Evolutionary conservation across 2,329 filamentous ascomycete genomes (phyloP).

Genomic region (Metarhizium robertsii): DNA sequence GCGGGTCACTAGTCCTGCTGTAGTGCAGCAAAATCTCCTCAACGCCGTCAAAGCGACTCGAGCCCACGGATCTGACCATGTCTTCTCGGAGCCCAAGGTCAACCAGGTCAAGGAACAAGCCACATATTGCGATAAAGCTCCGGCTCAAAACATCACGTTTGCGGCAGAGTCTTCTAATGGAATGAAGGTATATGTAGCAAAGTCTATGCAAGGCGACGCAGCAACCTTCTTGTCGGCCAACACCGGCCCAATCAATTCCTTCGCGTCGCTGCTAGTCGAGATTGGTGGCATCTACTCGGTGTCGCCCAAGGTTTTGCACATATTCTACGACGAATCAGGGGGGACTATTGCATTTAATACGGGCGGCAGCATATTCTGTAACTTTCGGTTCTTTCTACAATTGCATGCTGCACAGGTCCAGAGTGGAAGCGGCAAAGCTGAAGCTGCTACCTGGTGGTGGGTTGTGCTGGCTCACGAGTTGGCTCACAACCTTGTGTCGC

Average conservation of each 20-base stretch:
- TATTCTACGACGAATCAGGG: conserved; percentile 75
- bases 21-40: conserved; percentile 61
- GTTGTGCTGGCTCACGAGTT: conserved; percentile 93
- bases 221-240: conserved; percentile 51
- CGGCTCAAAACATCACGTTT: conserved; percentile 63
- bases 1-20: conserved; percentile 49
- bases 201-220: conserved; percentile 36
- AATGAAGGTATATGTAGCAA: conserved; percentile 65
- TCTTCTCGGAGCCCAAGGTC: conserved; percentile 67
- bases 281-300: conserved; percentile 66
- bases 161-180: conserved; percentile 60
- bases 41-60: conserved; percentile 73
- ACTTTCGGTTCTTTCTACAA: conserved; percentile 76
- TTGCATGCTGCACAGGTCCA: conserved; percentile 53
- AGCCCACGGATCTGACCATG: conserved; percentile 59
- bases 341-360: conserved; percentile 89
- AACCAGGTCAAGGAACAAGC: conserved; percentile 71
- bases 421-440: conserved; percentile 39
- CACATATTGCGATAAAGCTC: conserved; percentile 75
- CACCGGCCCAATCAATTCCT: conserved; percentile 53
- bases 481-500: conserved; percentile 79
- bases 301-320: conserved; percentile 59
- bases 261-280: conserved; percentile 60
- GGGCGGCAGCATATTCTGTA: conserved; percentile 84
- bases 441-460: conserved; percentile 83